Conservation (phyloP, 441 rosid genomes). For the Croton laevigatus region DNA sequence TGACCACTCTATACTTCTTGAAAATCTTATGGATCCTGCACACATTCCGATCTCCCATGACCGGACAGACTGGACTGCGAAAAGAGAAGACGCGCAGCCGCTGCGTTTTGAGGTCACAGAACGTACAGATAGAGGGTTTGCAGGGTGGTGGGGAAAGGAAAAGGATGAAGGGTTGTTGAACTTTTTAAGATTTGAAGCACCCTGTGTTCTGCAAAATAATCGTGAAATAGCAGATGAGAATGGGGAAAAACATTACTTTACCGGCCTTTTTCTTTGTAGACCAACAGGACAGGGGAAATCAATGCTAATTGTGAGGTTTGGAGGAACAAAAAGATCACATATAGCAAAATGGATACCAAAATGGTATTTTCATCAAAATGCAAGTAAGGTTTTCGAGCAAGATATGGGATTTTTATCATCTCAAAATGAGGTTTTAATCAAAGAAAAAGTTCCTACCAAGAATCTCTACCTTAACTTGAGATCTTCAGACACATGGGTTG, state of each 20-base stretch:
- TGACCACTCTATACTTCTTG: constrained; percentile 88
- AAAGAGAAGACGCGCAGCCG: constrained; percentile 84
- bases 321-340: constrained; percentile 57
- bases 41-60: constrained; percentile 94
- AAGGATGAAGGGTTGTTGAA: constrained; percentile 47
- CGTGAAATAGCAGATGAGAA: constrained; percentile 56
- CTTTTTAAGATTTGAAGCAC: constrained; percentile 72
- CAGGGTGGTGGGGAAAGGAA: constrained; percentile 86
- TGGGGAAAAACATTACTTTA: constrained; percentile 65
- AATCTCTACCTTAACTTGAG: constrained; percentile 63
- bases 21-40: constrained; percentile 97
- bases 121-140: constrained; percentile 71
- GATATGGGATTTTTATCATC: constrained; percentile 96
- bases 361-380: constrained; percentile 89
- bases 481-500: constrained; percentile 91
- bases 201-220: constrained; percentile 73
- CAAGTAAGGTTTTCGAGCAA: constrained; percentile 83
- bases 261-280: constrained; percentile 84
- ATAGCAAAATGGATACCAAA: constrained; percentile 53
- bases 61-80: constrained; percentile 79
- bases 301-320: constrained; percentile 89
- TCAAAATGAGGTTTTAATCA: constrained; percentile 75
- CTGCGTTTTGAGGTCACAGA: constrained; percentile 70
- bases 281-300: constrained; percentile 97
- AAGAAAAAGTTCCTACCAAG: constrained; percentile 78